Percentiles rank a stretch among this genome's conserved stretches.
These are phyloP conservation scores for Bolboschoenus planiculmis DNA, from an alignment of 176 grass and related monocot genomes.

Conservation along the genomic window DNA sequence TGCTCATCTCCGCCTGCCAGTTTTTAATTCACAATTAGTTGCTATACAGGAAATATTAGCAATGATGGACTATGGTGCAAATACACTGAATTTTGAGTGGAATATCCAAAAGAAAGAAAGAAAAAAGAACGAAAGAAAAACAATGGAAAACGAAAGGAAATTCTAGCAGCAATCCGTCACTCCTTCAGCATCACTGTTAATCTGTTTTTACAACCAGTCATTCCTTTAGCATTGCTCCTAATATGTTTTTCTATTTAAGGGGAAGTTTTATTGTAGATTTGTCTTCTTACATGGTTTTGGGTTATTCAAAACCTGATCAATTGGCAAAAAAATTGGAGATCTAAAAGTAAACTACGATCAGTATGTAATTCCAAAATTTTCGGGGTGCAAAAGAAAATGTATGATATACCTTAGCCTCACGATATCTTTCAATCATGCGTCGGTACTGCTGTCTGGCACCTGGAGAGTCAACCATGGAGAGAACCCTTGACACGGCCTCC, in stretches of 20 bases:
- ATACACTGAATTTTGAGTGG: not conserved
- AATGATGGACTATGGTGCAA: not conserved
- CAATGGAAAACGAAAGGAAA: no score
- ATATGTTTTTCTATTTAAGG: not conserved
- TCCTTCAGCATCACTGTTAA: not conserved
- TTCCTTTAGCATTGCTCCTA: not conserved
- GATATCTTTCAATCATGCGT: slow-evolving; percentile 82
- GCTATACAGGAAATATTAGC: not conserved
- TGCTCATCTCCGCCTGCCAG: slow-evolving; percentile 47
- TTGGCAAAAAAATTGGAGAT: not conserved
- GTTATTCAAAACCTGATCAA: not conserved
- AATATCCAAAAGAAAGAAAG: not conserved
- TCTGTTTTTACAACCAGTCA: no score
- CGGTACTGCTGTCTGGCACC: slow-evolving; percentile 88
- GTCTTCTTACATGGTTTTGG: not conserved
- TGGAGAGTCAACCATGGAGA: slow-evolving; percentile 77
- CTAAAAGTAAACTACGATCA: not conserved
- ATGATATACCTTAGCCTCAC: slow-evolving; percentile 65
- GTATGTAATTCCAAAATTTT: not conserved
- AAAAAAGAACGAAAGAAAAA: not conserved
- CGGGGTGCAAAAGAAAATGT: not conserved
- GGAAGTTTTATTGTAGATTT: not conserved
- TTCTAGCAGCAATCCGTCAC: no score
- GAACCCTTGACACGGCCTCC: slow-evolving; percentile 70
- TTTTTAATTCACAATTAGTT: slow-evolving; percentile 8